Conservation (phyloP, 352 stramenopile genomes). For the Globisporangium rhizosaccharum region DNA sequence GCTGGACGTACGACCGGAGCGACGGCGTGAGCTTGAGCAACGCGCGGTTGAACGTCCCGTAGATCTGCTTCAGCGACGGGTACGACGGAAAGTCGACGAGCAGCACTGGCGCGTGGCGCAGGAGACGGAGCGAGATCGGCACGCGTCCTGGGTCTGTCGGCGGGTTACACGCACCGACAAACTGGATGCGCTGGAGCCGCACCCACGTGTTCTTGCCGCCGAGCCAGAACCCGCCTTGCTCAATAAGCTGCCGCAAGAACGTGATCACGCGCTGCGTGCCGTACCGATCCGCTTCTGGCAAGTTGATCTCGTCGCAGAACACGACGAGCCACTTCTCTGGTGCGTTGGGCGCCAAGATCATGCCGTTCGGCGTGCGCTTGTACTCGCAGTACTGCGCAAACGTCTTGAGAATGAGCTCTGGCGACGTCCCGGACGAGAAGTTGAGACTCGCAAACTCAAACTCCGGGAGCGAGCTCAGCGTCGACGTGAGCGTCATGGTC, state of each 20-base stretch:
- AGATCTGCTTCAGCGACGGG: conserved; percentile 97
- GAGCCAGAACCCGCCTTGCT: conserved; percentile 93
- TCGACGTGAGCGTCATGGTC: conserved; percentile 99
- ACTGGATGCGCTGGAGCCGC: conserved; percentile 90
- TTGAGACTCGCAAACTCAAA: conserved; percentile 99
- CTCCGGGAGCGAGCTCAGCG: conserved; percentile 95
- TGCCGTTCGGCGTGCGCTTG: conserved; percentile 94
- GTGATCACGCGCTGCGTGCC: conserved; percentile 99
- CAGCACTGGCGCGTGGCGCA: conserved; percentile 98
- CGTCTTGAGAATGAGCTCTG: conserved; percentile 97
- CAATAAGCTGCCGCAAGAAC: conserved; percentile 98
- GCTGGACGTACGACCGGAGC: conserved; percentile 94
- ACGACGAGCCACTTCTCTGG: conserved; percentile 98
- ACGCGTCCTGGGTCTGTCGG: conserved; percentile 98
- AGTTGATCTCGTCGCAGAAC: conserved; percentile 99
- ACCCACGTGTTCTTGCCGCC: conserved; percentile 90
- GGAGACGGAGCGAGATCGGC: conserved; percentile 94
- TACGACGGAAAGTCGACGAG: conserved; percentile 98
- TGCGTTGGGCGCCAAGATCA: conserved; percentile 93
- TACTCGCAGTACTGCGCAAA: conserved; percentile 99
- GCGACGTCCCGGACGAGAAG: conserved; percentile 98
- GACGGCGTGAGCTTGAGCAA: conserved; percentile 98
- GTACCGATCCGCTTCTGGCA: conserved; percentile 97
- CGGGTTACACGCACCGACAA: conserved; percentile 98
- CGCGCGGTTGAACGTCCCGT: conserved; percentile 98